A percentile compares a stretch with the other conserved stretches of the same genome.
phyloP scores from a whole-genome alignment of 2,329 filamentous ascomycete species.

The Epicoccum sorghinum region DNA sequence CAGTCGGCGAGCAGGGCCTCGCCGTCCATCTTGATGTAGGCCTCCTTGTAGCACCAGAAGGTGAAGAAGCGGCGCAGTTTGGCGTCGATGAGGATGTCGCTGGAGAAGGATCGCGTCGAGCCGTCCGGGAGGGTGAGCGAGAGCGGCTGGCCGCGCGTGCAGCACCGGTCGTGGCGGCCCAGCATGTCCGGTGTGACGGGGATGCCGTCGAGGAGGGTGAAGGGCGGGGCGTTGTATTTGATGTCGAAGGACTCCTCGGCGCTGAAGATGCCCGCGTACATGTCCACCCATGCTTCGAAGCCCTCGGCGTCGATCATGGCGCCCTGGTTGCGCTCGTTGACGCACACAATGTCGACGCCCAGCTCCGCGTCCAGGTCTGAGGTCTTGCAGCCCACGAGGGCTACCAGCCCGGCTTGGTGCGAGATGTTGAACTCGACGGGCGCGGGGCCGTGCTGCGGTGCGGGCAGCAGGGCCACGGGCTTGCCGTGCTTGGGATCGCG shows the following conservation, averaged over 20 bases:
- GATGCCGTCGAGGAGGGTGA: conserved; percentile 51
- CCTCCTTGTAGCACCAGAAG: conserved; percentile 79
- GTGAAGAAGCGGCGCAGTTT: conserved; percentile 76
- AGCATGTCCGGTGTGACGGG: conserved; percentile 48
- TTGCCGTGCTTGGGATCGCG: conserved; percentile 59
- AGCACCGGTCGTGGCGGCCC: conserved; percentile 53
- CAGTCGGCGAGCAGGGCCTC: conserved; percentile 77
- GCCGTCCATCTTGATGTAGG: conserved; percentile 83
- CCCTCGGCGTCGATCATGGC: conserved; percentile 65
- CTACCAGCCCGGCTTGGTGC: conserved; percentile 78
- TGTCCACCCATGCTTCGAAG: conserved; percentile 71
- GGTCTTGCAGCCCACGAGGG: conserved; percentile 60
- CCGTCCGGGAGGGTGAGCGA: conserved; percentile 45
- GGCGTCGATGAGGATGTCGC: conserved; percentile 60
- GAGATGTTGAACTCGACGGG: conserved; percentile 75
- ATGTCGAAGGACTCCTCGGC: conserved; percentile 67
- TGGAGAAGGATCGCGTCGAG: conserved; percentile 47
- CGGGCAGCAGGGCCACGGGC: conserved; percentile 55
- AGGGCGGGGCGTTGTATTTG: conserved; percentile 58
- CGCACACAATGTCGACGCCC: conserved; percentile 78
- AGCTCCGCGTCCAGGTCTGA: conserved; percentile 55
- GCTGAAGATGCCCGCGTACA: conserved; percentile 74
- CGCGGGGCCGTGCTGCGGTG: conserved; percentile 28
- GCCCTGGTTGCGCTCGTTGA: conserved; percentile 70
- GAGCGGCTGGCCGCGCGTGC: conserved; percentile 47